Conservation (phyloP, 2,329 filamentous ascomycete genomes). For the Sclerotinia spermophila region DNA sequence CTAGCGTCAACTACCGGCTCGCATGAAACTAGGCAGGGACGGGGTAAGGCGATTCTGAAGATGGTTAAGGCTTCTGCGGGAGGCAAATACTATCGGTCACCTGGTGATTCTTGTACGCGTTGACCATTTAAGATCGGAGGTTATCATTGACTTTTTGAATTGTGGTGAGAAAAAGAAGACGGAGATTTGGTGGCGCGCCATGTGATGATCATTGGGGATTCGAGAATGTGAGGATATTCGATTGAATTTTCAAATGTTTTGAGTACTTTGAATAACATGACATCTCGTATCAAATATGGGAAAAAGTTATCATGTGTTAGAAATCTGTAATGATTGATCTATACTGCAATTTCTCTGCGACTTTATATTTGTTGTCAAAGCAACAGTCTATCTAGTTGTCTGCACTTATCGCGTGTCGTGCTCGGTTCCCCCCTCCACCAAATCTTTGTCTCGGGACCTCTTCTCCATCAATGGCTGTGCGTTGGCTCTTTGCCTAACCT, state of each 20-base stretch:
- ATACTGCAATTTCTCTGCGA: background rate
- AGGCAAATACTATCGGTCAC: background rate
- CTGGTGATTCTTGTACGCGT: background rate
- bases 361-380: background rate
- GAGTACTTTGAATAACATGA: background rate
- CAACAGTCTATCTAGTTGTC: background rate
- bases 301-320: background rate
- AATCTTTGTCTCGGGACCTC: slow-evolving; percentile 10
- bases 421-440: background rate
- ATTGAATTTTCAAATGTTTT: background rate
- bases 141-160: background rate
- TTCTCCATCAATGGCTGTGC: slow-evolving; percentile 9
- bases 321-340: background rate
- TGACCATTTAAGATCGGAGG: background rate
- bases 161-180: background rate
- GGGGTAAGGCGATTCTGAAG: background rate
- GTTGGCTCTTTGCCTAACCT: background rate
- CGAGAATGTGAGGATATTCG: background rate
- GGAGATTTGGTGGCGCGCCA: background rate
- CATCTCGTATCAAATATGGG: background rate
- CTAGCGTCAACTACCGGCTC: slow-evolving; percentile 5
- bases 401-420: background rate
- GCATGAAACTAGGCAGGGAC: background rate
- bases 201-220: background rate
- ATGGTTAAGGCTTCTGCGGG: slow-evolving; percentile 3